phyloP scores from a whole-genome alignment of 2,329 filamentous ascomycete species.

The Diplodia corticola region DNA sequence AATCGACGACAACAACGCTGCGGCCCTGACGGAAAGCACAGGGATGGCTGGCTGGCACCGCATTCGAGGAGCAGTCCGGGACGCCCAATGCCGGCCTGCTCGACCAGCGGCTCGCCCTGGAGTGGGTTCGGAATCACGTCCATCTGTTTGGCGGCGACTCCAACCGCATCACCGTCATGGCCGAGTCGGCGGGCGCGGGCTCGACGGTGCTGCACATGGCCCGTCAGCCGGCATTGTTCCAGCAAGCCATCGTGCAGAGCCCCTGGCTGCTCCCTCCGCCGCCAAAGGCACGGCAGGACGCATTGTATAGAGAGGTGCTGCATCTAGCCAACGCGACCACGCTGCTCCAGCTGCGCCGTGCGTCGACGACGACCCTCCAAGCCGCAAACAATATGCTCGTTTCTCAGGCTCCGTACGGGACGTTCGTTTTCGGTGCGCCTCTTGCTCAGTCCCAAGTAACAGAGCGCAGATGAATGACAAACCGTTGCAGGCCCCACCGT shows the following conservation, averaged over 20 bases:
- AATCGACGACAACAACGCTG: not conserved
- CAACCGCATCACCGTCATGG: not conserved
- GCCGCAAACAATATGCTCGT: not conserved
- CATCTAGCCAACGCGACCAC: not conserved
- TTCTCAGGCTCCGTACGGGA: not conserved
- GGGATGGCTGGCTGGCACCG: not conserved
- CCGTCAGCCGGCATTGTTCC: not conserved
- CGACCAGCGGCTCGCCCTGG: not conserved
- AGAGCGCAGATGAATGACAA: not conserved
- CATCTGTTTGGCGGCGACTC: not conserved
- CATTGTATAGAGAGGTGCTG: not conserved
- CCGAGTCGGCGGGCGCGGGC: not conserved
- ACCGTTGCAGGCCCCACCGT: conserved; percentile 30
- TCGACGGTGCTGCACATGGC: not conserved
- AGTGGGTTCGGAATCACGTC: not conserved
- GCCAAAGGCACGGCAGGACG: not conserved
- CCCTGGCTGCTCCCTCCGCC: not conserved
- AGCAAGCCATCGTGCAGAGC: not conserved
- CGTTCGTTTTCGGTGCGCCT: not conserved
- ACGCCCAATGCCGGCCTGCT: not conserved
- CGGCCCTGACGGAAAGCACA: not conserved
- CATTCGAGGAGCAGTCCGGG: not conserved
- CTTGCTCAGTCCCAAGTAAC: not conserved
- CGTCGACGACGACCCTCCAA: not conserved
- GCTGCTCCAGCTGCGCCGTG: not conserved